Evolutionary conservation across 257 asterid species (phyloP).

Genomic region (Solanum etuberosum): DNA sequence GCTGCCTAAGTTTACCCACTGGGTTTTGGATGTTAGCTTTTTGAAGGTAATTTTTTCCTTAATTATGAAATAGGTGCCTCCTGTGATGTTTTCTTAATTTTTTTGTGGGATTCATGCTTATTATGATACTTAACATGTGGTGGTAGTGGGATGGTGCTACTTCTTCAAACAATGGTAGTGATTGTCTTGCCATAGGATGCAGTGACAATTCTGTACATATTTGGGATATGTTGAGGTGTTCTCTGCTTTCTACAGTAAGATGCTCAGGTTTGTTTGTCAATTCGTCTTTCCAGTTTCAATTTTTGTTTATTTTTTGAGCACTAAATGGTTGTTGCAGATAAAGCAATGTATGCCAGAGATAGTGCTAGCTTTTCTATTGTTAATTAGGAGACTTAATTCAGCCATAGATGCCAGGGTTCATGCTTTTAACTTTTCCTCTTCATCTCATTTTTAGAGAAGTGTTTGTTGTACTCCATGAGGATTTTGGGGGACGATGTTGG

Average conservation of each 20-base stretch:
- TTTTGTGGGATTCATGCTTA: neutral
- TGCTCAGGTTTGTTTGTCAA: conserved; percentile 40
- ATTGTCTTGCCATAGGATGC: conserved; percentile 68
- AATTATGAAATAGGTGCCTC: neutral
- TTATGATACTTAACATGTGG: neutral
- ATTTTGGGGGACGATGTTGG: conserved; percentile 63
- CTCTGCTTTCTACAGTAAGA: conserved; percentile 42
- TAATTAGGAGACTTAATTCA: neutral
- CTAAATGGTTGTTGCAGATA: neutral
- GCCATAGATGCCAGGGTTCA: neutral
- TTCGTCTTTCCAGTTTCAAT: neutral
- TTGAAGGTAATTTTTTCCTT: conserved; percentile 33
- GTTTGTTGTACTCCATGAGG: conserved; percentile 84
- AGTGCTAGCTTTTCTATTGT: conserved; percentile 1
- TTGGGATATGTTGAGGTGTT: conserved; percentile 45
- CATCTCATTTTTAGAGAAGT: conserved; percentile 38
- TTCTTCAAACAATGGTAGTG: conserved; percentile 5
- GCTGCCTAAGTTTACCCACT: conserved; percentile 61
- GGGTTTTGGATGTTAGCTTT: conserved; percentile 86
- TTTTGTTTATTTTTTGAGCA: neutral
- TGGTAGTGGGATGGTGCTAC: conserved; percentile 31
- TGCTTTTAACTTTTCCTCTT: neutral
- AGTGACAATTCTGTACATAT: conserved; percentile 69
- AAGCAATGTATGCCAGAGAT: neutral
- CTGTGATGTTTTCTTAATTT: too few species aligned